phyloP scores from a whole-genome alignment of 73 alveolate species.

The Paramecium primaurelia region DNA sequence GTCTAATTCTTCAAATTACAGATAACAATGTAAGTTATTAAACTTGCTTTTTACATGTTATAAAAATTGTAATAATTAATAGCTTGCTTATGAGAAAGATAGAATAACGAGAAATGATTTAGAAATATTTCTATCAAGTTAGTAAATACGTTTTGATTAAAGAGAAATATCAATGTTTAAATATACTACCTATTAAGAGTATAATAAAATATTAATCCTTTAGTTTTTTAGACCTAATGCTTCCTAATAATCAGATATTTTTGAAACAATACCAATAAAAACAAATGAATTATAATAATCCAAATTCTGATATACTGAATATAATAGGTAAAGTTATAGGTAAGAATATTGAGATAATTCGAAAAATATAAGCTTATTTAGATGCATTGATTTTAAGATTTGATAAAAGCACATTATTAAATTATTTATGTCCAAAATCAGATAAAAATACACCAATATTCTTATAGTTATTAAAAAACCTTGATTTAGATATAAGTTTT shows the following conservation, averaged over 20 bases:
- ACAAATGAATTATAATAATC: neutral
- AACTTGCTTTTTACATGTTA: constrained; percentile 8
- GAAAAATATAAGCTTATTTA: neutral
- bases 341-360: neutral
- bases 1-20: neutral
- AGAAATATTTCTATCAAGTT: neutral
- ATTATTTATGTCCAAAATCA: neutral
- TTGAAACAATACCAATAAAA: neutral
- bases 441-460: neutral
- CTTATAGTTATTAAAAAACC: neutral
- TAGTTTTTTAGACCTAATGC: constrained; percentile 19
- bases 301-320: neutral
- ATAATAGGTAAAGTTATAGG: neutral
- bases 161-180: neutral
- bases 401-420: neutral
- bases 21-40: neutral
- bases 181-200: neutral
- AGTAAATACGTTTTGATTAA: neutral
- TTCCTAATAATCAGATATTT: neutral
- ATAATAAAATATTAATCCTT: neutral
- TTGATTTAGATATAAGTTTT: neutral
- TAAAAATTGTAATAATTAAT: neutral
- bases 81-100: constrained; percentile 1
- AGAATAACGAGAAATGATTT: neutral
- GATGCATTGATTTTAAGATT: constrained; percentile 6